These are phyloP conservation scores for Rhododendron molle DNA, from an alignment of 148 eudicot species.

Conservation along the genomic window DNA sequence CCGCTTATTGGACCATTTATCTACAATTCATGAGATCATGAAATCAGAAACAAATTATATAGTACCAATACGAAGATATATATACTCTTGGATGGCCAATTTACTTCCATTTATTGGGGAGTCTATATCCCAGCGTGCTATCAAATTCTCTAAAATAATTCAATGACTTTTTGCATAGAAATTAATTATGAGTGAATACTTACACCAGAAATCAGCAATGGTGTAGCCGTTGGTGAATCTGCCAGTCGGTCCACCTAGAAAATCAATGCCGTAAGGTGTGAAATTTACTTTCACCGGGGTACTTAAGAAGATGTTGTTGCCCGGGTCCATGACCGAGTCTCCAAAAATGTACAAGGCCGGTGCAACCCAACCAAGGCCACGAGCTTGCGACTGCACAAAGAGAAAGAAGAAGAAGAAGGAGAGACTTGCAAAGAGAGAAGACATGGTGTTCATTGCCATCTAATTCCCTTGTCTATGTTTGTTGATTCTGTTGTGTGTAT, in stretches of 20 bases:
- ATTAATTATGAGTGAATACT: not conserved
- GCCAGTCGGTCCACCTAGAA: not conserved
- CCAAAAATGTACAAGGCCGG: conserved; percentile 14
- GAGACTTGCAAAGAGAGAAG: not conserved
- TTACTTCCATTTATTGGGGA: too few species aligned
- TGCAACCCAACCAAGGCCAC: not conserved
- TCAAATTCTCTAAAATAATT: not conserved
- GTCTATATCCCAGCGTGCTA: too few species aligned
- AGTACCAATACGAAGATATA: not conserved
- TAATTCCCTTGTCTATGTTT: not conserved
- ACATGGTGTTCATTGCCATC: conserved; percentile 2
- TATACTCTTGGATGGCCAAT: too few species aligned
- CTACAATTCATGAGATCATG: not conserved
- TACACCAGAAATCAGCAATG: conserved; percentile 15
- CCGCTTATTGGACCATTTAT: not conserved
- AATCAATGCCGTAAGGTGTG: conserved; percentile 12
- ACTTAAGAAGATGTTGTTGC: conserved; percentile 8
- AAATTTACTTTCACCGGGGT: not conserved
- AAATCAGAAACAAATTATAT: not conserved
- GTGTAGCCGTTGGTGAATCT: conserved; percentile 7
- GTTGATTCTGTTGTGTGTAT: not conserved
- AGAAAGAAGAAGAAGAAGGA: not conserved
- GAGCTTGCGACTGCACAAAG: not conserved
- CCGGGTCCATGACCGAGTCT: conserved; percentile 17
- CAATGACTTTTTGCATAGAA: not conserved